phyloP scores from a whole-genome alignment of 176 grass and related monocot species.

The Tillandsia leiboldiana region DNA sequence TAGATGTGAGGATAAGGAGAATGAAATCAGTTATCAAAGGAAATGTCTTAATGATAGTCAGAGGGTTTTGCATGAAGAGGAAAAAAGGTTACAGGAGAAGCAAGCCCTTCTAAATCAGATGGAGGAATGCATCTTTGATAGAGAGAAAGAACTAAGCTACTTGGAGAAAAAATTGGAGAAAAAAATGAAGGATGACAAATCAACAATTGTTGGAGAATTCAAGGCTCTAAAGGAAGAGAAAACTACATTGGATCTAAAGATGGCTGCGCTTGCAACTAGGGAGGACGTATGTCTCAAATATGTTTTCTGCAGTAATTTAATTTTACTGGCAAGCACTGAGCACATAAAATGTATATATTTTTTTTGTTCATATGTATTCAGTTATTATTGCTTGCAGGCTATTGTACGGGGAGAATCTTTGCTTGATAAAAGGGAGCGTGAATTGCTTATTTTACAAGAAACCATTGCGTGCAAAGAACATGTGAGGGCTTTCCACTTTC shows the following conservation, averaged over 20 bases:
- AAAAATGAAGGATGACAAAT: slow-evolving; percentile 42
- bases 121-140: slow-evolving; percentile 61
- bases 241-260: slow-evolving; percentile 55
- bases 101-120: slow-evolving; percentile 67
- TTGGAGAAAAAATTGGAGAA: slow-evolving; percentile 59
- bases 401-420: slow-evolving; percentile 52
- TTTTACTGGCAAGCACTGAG: slow-evolving; percentile 4
- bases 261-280: slow-evolving; percentile 45
- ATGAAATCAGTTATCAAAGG: slow-evolving; percentile 55
- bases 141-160: slow-evolving; percentile 39
- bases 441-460: slow-evolving; percentile 75
- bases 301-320: background rate
- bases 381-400: slow-evolving; percentile 34
- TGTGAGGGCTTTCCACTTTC: slow-evolving; percentile 24
- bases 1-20: slow-evolving; percentile 62
- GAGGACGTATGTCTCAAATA: slow-evolving; percentile 57
- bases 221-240: slow-evolving; percentile 52
- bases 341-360: background rate
- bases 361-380: background rate
- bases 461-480: slow-evolving; percentile 67
- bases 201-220: slow-evolving; percentile 43
- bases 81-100: slow-evolving; percentile 46
- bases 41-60: slow-evolving; percentile 60
- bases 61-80: slow-evolving; percentile 59
- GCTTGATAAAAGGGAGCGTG: slow-evolving; percentile 68